A percentile compares a stretch with the other conserved stretches of the same genome.
Evolutionary conservation across 768 basidiomycete genomes (phyloP).

Genomic region (Pleurotus ostreatus): DNA sequence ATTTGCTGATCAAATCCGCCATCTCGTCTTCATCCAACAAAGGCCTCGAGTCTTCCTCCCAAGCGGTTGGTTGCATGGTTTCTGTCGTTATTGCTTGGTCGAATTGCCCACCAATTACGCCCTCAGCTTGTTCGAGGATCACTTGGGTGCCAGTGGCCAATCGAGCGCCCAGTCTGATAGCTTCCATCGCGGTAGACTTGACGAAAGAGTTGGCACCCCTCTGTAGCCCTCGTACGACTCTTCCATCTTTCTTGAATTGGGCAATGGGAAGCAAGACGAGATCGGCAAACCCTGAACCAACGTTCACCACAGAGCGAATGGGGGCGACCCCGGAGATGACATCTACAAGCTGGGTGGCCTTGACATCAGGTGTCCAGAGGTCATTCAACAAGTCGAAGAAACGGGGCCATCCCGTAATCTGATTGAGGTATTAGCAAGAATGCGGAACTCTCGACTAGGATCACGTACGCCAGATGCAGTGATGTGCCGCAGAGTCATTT

Average conservation of each 20-base stretch:
- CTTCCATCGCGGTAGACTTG: constrained; percentile 92
- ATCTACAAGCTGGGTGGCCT: constrained; percentile 95
- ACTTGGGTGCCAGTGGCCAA: constrained; percentile 98
- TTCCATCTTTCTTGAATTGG: constrained; percentile 96
- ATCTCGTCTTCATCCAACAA: constrained; percentile 37
- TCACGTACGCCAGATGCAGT: constrained; percentile 81
- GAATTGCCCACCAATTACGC: constrained; percentile 80
- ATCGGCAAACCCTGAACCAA: constrained; percentile 95
- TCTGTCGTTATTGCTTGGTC: constrained; percentile 63
- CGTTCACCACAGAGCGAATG: constrained; percentile 94
- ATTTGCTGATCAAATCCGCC: constrained; percentile 72
- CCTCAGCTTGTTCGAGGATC: constrained; percentile 93
- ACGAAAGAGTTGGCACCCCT: constrained; percentile 92
- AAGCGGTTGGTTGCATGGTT: constrained; percentile 46
- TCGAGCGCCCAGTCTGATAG: constrained; percentile 89
- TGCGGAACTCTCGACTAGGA: background rate
- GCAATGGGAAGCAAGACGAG: constrained; percentile 93
- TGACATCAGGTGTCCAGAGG: constrained; percentile 98
- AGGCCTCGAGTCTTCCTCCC: constrained; percentile 28
- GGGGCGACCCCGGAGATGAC: constrained; percentile 96
- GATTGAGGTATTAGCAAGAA: constrained; percentile 4
- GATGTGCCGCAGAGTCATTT: constrained; percentile 95
- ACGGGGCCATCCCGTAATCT: constrained; percentile 93
- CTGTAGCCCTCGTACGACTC: constrained; percentile 88
- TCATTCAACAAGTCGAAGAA: constrained; percentile 93